Base-by-base conservation (phyloP, 352 stramenopile genomes). In the Phytopythium oedochilum region DNA sequence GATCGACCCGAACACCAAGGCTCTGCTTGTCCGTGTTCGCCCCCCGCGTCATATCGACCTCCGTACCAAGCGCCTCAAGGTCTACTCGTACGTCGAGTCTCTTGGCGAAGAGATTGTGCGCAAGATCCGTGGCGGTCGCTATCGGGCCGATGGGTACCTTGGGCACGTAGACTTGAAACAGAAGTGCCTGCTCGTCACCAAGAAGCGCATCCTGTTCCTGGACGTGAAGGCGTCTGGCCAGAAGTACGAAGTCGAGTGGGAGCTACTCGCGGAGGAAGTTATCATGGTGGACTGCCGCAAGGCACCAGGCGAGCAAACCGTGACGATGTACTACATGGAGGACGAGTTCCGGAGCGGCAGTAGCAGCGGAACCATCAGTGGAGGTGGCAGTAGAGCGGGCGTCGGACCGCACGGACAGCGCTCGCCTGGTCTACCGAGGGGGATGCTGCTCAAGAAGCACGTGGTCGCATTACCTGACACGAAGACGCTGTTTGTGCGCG, bases 51-150 rank as follows among this genome's bases (percentile, higher is more conserved):
- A 91, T 59, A 93, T 96, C 52, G 78, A 94, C 54, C 39, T 88
- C 22, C 80, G 83, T n/a, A 93, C 83, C 17, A 77, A 87, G 40
- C 55, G 73, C 11, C 68, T 96, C 6, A 96, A 91, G 45, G 73
- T 88, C 2, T 96, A 92, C 50, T 96, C 86, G 35, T 96, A 93
- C 51, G 77, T 96, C 25, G 82, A 96, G 52, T 89, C 86, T 2
- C 73, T 91, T n/a, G 86, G 86, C 2, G 86, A 96, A 64, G 86
- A 96, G 53, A 84, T 96, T 48, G 82, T 94, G 34, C 70, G 80
- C 42, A 92, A 89, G 47, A 72, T 96, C 8, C 77, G 78, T 12
- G 83, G 82, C 43, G 83, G 81, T 12, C 73, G 80, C n/a, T 92
- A 91, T 44, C 82, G 83, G 36, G 59, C 54, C 18, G 86, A 96